Conservation (phyloP, 371 early-diverging fungal species). For the Choanephora cucurbitarum region DNA sequence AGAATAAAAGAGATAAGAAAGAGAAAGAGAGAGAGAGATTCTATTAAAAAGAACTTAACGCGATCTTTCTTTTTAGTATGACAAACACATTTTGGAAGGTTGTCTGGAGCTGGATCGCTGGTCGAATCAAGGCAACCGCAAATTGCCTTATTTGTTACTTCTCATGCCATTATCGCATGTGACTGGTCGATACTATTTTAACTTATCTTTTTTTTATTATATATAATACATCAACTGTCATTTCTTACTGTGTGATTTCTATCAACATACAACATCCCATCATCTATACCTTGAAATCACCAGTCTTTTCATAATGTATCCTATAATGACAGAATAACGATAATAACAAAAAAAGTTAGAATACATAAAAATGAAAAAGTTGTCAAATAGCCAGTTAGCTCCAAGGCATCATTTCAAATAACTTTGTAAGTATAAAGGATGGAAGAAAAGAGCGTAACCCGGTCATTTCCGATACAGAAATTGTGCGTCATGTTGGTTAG, state of each 20-base stretch:
- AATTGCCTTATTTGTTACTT: constrained; percentile 21
- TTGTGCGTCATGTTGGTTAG: background rate
- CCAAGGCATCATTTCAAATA: background rate
- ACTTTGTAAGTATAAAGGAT: background rate
- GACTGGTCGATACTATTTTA: constrained; percentile 10
- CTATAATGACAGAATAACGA: too few species aligned
- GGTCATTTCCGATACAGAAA: constrained; percentile 13
- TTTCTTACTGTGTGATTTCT: too few species aligned
- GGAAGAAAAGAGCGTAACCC: constrained; percentile 10
- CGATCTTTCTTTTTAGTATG: background rate
- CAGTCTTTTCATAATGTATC: too few species aligned
- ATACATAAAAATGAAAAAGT: too few species aligned
- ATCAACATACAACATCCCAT: too few species aligned
- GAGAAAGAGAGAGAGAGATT: constrained; percentile 4
- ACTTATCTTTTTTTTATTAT: background rate
- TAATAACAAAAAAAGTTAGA: too few species aligned
- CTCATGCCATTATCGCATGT: constrained; percentile 34
- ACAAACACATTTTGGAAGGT: background rate
- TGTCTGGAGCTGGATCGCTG: constrained; percentile 15
- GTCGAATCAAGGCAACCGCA: constrained; percentile 7
- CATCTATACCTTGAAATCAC: too few species aligned
- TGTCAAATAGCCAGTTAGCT: too few species aligned
- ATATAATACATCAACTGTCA: constrained; percentile 1
- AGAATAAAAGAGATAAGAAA: constrained; percentile 2
- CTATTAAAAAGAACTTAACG: constrained; percentile 4